Base-by-base conservation (phyloP, 177 flowering plant species). In the Vitis hybrid region DNA sequence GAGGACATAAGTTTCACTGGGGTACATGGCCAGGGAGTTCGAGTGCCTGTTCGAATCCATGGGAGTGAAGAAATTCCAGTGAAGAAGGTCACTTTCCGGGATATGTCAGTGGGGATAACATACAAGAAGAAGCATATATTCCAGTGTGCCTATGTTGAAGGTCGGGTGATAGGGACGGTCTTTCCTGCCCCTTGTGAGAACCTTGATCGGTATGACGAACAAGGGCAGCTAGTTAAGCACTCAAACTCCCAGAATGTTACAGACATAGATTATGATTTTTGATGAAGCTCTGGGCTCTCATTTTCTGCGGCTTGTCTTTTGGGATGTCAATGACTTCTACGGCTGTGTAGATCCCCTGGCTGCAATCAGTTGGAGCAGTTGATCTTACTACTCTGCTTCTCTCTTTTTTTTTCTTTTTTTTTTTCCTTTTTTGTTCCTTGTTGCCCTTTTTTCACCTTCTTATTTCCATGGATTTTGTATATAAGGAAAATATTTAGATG, bases 41-140 rank as follows among this genome's bases (percentile, higher is more conserved):
- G 98, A 12, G 98, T 95, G 6, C 99, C 98, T 1, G 99, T 93
- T 17, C 90, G 97, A 7, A 89, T 95, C 14, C 88, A 95, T 39
- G 99, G 99, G n/a, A 93, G 92, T 57, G 85, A 81, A 72, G 93
- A 86, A 26, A 95, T 95, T 67, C 96, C 95, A 2, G 83, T 95
- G 52, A 89, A 78, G 72, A 87, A 93, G 58, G 79, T 95, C 62
- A 90, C 83, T 4, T 95, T 95, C 80, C 75, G 81, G 68, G 93
- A 95, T 66, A 88, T 95, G 91, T 93, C 94, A 4, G 92, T 95
- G 10, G 99, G 97, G 51, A 50, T 87, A 32, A 81, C 94, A 7
- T 88, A 95, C 83, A 93, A 95, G 82, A 95, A 92, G 82, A 93
- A 93, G 78, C 99, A 90, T 49, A 84, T 91, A 19, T 95, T 95